Percentiles rank a stretch among this genome's conserved stretches.
Evolutionary conservation across 2,329 filamentous ascomycete genomes (phyloP).

Genomic region (Fusarium phyllophilum): DNA sequence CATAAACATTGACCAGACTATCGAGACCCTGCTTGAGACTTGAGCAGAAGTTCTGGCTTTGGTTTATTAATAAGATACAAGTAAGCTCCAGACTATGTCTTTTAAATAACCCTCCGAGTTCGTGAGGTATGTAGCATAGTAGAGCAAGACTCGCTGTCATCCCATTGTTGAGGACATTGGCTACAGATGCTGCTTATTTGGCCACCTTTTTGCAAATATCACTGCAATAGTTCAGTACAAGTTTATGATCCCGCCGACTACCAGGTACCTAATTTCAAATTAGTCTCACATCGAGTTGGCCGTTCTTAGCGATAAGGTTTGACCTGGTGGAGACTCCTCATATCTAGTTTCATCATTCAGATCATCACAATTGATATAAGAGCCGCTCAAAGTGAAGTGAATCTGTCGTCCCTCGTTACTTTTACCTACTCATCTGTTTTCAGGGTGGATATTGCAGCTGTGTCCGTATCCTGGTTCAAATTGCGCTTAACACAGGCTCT

Average conservation of each 20-base stretch:
- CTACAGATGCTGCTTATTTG: slow-evolving; percentile 1
- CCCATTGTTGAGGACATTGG: neutral
- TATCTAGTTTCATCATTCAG: neutral
- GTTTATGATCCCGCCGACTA: neutral
- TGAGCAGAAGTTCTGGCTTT: neutral
- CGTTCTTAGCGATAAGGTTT: too few relatives aligned
- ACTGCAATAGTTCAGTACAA: neutral
- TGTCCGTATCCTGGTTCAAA: neutral
- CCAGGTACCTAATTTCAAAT: neutral
- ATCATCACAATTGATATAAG: neutral
- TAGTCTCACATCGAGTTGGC: too few relatives aligned
- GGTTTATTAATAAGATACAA: neutral
- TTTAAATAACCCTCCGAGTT: neutral
- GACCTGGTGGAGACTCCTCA: too few relatives aligned
- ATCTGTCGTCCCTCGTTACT: neutral
- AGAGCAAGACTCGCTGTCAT: neutral
- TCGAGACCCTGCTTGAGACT: neutral
- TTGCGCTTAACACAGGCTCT: slow-evolving; percentile 21
- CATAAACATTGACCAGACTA: neutral
- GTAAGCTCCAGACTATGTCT: neutral
- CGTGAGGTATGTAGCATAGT: neutral
- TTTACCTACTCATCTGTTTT: neutral
- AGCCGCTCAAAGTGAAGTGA: neutral
- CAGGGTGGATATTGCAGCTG: neutral
- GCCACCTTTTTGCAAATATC: neutral